Evolutionary conservation across 2,329 filamentous ascomycete genomes (phyloP).

Genomic region (Fusarium pseudocircinatum): DNA sequence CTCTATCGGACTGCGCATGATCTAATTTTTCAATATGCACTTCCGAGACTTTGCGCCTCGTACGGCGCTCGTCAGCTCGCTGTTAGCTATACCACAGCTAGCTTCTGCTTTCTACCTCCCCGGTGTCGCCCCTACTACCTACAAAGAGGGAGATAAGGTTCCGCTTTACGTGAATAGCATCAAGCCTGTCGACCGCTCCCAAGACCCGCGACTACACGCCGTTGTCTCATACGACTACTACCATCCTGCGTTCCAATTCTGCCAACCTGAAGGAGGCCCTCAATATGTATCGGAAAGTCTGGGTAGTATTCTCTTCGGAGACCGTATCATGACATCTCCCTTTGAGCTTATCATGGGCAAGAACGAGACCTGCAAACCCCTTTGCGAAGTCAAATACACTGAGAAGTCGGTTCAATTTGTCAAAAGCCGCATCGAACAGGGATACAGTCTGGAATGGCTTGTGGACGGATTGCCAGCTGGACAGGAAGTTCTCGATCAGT

Average conservation of each 20-base stretch:
- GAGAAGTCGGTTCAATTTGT: constrained; percentile 78
- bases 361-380: constrained; percentile 86
- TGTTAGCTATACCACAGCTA: constrained; percentile 63
- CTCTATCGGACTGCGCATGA: constrained; percentile 41
- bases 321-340: constrained; percentile 96
- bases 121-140: constrained; percentile 93
- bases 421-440: constrained; percentile 82
- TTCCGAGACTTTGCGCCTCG: constrained; percentile 57
- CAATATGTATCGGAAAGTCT: constrained; percentile 82
- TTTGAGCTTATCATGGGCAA: constrained; percentile 87
- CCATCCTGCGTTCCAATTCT: constrained; percentile 87
- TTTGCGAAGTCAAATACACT: constrained; percentile 76
- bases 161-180: constrained; percentile 93
- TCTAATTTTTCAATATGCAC: constrained; percentile 54
- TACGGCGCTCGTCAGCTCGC: constrained; percentile 58
- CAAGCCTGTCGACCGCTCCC: constrained; percentile 80
- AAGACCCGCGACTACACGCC: constrained; percentile 86
- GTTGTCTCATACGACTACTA: constrained; percentile 98
- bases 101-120: constrained; percentile 91
- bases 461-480: constrained; percentile 94
- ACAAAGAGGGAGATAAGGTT: constrained; percentile 80
- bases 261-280: constrained; percentile 79
- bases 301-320: constrained; percentile 96
- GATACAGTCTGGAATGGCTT: constrained; percentile 94
- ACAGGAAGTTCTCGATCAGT: constrained; percentile 79